Conservation (phyloP, 1,139 yeast genomes). For the Entelexis paramagnoliae region DNA sequence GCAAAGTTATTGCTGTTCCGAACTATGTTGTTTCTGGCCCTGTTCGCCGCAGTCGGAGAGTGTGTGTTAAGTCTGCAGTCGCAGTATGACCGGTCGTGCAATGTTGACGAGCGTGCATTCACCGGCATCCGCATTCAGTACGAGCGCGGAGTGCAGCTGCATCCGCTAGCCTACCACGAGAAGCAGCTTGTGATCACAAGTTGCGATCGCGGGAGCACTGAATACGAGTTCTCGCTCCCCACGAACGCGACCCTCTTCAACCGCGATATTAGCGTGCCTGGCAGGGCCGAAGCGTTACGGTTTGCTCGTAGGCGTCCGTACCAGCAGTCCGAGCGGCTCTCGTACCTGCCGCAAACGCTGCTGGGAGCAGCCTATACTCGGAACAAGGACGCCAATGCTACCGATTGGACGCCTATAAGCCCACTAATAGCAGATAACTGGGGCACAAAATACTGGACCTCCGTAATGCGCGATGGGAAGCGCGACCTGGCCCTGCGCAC, state of each 20-base stretch:
- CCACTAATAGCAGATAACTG: constrained; percentile 14
- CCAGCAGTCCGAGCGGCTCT: background rate
- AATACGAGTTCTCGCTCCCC: background rate
- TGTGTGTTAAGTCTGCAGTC: background rate
- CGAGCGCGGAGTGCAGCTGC: constrained; percentile 1
- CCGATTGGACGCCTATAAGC: constrained; percentile 6
- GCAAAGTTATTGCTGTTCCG: too few relatives aligned
- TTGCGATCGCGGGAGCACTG: constrained; percentile 10
- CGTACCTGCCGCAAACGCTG: constrained; percentile 14
- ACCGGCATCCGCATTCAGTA: constrained; percentile 13
- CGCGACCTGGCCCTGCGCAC: background rate
- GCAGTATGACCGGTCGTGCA: constrained; percentile 8
- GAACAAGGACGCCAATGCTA: background rate
- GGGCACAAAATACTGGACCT: background rate
- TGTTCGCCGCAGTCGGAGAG: background rate
- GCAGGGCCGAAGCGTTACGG: background rate
- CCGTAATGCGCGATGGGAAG: background rate
- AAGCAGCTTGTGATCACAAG: constrained; percentile 2
- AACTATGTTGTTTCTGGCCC: background rate
- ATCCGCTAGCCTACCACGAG: background rate
- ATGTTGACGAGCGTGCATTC: constrained; percentile 10
- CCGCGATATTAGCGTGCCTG: constrained; percentile 1
- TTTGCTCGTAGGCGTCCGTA: constrained; percentile 6
- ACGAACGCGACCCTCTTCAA: constrained; percentile 7
- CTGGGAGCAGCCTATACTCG: constrained; percentile 9